Evolutionary conservation across 2,329 filamentous ascomycete genomes (phyloP).

Genomic region (Paracorniculantispora psalliotae): DNA sequence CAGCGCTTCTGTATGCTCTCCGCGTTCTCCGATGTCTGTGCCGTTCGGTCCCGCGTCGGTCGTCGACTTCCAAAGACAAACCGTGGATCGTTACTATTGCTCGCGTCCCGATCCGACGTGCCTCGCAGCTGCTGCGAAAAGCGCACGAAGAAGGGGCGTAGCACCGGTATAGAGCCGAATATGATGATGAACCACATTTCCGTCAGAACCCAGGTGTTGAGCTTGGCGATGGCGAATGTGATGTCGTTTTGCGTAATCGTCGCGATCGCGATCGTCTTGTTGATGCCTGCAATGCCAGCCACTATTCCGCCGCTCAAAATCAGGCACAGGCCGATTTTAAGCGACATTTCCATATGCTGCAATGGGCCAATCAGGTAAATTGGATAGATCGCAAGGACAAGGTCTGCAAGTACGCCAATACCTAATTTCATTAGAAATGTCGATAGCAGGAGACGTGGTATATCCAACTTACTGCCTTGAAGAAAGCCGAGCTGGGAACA

Average conservation of each 20-base stretch:
- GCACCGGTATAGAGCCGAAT: neutral
- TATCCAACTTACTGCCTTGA: neutral
- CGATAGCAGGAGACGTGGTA: neutral
- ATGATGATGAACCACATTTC: neutral
- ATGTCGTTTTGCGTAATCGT: neutral
- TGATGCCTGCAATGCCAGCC: neutral
- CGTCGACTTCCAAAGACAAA: neutral
- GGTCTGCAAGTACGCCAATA: neutral
- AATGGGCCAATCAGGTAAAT: neutral
- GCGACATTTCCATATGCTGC: neutral
- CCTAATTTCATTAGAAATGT: neutral
- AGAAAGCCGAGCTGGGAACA: neutral
- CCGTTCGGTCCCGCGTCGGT: neutral
- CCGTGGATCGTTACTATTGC: neutral
- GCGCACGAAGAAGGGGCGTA: neutral
- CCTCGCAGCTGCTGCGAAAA: neutral
- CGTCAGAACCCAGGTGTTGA: neutral
- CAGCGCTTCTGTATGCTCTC: neutral
- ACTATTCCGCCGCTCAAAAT: neutral
- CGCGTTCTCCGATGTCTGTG: neutral
- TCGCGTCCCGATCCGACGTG: neutral
- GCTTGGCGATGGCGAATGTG: neutral
- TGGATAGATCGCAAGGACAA: neutral
- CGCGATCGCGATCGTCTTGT: neutral
- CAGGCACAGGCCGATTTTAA: neutral